These are phyloP conservation scores for Trichaptum fuscoviolaceum DNA, from an alignment of 768 basidiomycete species.

Conservation along the genomic window DNA sequence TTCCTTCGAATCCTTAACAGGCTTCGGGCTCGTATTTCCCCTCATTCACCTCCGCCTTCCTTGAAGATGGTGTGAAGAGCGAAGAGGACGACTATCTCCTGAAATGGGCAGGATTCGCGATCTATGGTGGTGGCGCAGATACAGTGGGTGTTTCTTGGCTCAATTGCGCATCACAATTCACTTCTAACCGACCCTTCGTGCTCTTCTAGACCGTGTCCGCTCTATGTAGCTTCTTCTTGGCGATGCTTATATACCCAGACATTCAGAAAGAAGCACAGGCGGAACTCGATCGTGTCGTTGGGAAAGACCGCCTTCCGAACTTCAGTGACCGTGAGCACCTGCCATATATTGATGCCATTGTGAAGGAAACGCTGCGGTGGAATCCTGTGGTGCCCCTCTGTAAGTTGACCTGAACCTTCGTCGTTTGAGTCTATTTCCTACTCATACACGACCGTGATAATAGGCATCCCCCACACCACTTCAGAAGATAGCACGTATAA, in stretches of 20 bases:
- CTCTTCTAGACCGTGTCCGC: conserved; percentile 25
- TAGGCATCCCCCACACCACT: conserved; percentile 10
- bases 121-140: conserved; percentile 29
- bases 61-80: conserved; percentile 8
- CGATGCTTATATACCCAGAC: conserved; percentile 34
- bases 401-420: conserved; percentile 5
- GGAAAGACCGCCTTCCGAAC: conserved; percentile 29
- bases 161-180: neutral
- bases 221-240: conserved; percentile 30
- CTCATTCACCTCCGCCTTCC: conserved; percentile 17
- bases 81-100: conserved; percentile 6
- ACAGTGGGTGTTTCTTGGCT: conserved; percentile 25
- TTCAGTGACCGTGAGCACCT: conserved; percentile 26
- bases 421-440: too few species aligned
- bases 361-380: conserved; percentile 30
- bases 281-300: conserved; percentile 35
- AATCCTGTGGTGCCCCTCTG: conserved; percentile 18
- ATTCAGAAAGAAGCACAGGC: conserved; percentile 31
- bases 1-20: conserved; percentile 7
- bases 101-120: conserved; percentile 10
- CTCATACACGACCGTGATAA: too few species aligned
- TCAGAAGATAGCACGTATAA: conserved; percentile 4
- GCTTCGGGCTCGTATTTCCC: conserved; percentile 16
- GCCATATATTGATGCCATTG: conserved; percentile 32
- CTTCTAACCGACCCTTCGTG: neutral